Base-by-base conservation (phyloP, 305 asterid genomes). In the Fraxinus velutina region DNA sequence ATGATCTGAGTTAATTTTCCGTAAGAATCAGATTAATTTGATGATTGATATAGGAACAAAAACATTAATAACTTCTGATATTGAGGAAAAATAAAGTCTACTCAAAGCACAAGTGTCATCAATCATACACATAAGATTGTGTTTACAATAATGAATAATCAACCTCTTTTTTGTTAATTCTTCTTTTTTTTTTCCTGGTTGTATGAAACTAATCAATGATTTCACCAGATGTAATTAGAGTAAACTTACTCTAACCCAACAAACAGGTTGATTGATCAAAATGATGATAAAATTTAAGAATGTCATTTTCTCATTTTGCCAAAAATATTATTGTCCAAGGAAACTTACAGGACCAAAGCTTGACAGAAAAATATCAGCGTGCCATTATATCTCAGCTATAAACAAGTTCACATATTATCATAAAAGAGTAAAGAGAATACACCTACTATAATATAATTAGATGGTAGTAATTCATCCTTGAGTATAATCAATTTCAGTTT, bases 1-100 rank as follows among this genome's bases (percentile, higher is more conserved):
- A 47, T 29, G 37, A 72, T 15, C 72, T 17, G 44, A 44, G 24
- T 50, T 52, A 17, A 50, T 10, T 73, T 15, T 22, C 34, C 32
- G 15, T 22, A 36, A 21, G 73, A 36, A 64, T 50, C 60, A 71
- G 72, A 33, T 21, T 34, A 21, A 15, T 19, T 62, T 73, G 36
- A 66, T 76, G 15, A 77, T 55, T 68, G 78, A 66, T 77, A 57
- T 33, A 50, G 72, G 47, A 76, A 32, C 33, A 76, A 47, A 21
- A 29, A 21, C 34, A 75, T 21, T 24, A 4, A 75, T 55, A 81
- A 77, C 75, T 77, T 34, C 44, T 72, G 24, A 68, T 24, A 30
- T 36, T 8, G 30, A 19, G 74, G 34, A 78, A 77, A 55, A 50
- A 7, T 66, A 4, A 4, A 27, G 8, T 32, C 19, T 36, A 17